A percentile compares a stretch with the other conserved stretches of the same genome.
These are phyloP conservation scores for Pyrenochaeta sp. DNA, from an alignment of 2,329 filamentous ascomycete genomes.

Conservation along the genomic window DNA sequence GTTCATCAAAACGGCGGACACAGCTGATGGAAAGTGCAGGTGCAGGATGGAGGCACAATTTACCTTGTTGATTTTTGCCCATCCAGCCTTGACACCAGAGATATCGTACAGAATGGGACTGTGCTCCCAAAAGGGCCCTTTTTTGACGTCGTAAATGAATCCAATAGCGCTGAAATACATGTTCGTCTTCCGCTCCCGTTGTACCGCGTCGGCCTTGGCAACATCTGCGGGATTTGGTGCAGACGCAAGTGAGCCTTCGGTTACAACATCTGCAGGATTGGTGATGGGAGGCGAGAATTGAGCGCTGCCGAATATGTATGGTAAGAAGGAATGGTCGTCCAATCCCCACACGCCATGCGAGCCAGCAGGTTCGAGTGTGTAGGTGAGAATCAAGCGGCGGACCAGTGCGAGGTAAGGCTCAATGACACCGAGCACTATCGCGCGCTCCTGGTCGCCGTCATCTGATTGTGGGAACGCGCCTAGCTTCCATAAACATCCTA, in stretches of 20 bases:
- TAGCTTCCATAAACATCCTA: slow-evolving; percentile 91
- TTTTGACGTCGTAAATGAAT: slow-evolving; percentile 98
- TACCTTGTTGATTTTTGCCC: slow-evolving; percentile 91
- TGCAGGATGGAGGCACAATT: not conserved
- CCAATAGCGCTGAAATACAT: slow-evolving; percentile 96
- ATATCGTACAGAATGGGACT: slow-evolving; percentile 95
- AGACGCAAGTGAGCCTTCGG: slow-evolving; percentile 75
- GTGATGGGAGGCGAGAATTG: slow-evolving; percentile 80
- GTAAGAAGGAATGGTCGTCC: slow-evolving; percentile 94
- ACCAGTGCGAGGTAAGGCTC: slow-evolving; percentile 87
- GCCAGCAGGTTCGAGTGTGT: slow-evolving; percentile 92
- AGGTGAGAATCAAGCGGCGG: slow-evolving; percentile 83
- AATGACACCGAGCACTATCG: slow-evolving; percentile 81
- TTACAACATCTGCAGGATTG: slow-evolving; percentile 65
- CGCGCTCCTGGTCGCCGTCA: slow-evolving; percentile 70
- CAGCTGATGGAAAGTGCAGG: not conserved
- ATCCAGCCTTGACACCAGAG: slow-evolving; percentile 84
- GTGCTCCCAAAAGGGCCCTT: slow-evolving; percentile 91
- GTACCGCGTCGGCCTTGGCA: slow-evolving; percentile 50
- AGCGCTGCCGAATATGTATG: slow-evolving; percentile 94
- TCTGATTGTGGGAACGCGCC: slow-evolving; percentile 72
- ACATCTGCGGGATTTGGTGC: slow-evolving; percentile 77
- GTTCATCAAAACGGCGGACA: not conserved
- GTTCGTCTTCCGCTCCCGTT: slow-evolving; percentile 52
- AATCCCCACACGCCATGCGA: slow-evolving; percentile 98